A percentile compares a stretch with the other conserved stretches of the same genome.
Evolutionary conservation across 176 grass and related monocot species (phyloP).

Genomic region (Urochloa ruziziensis): DNA sequence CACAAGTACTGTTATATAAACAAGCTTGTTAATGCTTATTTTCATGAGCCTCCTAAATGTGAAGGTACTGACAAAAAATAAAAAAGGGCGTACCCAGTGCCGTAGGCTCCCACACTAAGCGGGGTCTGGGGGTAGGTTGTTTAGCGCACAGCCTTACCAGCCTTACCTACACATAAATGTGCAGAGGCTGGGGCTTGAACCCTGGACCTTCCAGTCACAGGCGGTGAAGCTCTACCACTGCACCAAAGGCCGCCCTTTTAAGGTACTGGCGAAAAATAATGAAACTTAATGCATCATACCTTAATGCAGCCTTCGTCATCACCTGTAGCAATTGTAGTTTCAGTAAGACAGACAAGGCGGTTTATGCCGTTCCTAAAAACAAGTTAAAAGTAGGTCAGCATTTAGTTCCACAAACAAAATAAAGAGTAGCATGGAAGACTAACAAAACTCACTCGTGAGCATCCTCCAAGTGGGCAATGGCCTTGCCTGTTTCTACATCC

Average conservation of each 20-base stretch:
- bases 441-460: conserved; percentile 61
- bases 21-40: background rate
- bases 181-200: no score
- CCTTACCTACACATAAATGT: no score
- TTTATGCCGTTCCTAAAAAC: conserved; percentile 66
- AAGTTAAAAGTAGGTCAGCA: conserved; percentile 3
- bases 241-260: no score
- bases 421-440: background rate
- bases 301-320: conserved; percentile 95
- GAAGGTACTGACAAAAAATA: no score
- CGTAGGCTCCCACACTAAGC: no score
- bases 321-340: conserved; percentile 77
- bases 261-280: background rate
- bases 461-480: conserved; percentile 64
- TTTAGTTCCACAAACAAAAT: conserved; percentile 20
- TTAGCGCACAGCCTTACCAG: no score
- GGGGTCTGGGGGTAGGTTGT: no score
- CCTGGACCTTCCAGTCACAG: no score
- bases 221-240: no score
- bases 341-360: conserved; percentile 82
- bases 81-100: no score
- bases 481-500: conserved; percentile 71
- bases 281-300: conserved; percentile 54
- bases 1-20: background rate
- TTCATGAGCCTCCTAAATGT: background rate